Evolutionary conservation across 345 rosid species (phyloP), one percentile per base, ranked within the genome.

Genomic region (Firmiana major): DNA sequence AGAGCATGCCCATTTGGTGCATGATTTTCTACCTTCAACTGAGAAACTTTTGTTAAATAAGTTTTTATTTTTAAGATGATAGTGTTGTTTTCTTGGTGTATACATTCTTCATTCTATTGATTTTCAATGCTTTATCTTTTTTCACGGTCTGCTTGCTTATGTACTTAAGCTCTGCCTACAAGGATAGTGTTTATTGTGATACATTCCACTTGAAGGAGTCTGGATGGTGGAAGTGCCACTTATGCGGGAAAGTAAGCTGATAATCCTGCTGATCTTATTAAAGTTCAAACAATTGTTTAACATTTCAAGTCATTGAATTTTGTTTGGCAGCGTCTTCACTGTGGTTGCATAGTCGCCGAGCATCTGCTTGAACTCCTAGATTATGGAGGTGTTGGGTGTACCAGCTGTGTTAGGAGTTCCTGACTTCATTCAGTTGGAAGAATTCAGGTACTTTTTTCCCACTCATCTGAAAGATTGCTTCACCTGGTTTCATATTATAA

Each of bases 201-300:
- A 87, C 86, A 36, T 94, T 89, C 85, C 98, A 94, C 85, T 69
- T 68, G 15, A 91, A 87, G 74, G 91, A 93, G 82, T 68, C 90
- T 80, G 98, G 98, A 79, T 94, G 98, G 98, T 91, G 98, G 81
- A 89, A 93, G 53, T 94, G 98, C 85, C 77, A 62, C 58, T 62
- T 81, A 65, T 94, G 97, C 74, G 59, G 55, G 73, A 94, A 90
- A 92, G 97, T 91, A 83, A 77, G 68, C 43, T 55, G 11, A 54
- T 72, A 34, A 57, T 45, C 57, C 21, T 31, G 10, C 62, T 17
- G 31, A 9, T 43, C 63, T 67, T 63, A 43, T 63, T 74, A 8
- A 51, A 45, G 8, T 60, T 55, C 21, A 12, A 21, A 36, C 2
- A 54, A 28, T 55, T 54, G 5, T 69, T 10, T 49, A 22, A 5